Evolutionary conservation across 2,329 filamentous ascomycete species (phyloP).

Genomic region (Akanthomyces muscarius): DNA sequence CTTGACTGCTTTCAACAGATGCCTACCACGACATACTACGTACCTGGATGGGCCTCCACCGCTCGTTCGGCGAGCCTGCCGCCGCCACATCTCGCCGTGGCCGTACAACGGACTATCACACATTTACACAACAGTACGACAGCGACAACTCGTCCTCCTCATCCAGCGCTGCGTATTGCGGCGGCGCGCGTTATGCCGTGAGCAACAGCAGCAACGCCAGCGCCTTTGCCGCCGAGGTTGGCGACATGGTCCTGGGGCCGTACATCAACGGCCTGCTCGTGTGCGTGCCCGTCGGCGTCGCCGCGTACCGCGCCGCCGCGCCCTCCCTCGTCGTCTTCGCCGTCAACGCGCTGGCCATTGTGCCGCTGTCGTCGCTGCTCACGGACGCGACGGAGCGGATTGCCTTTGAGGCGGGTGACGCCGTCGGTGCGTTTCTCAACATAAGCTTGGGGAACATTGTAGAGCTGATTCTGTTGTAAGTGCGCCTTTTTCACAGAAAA

Average conservation of each 20-base stretch:
- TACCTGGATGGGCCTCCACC: slow-evolving; percentile 11
- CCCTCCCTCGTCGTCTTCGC: slow-evolving; percentile 47
- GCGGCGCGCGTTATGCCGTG: background rate
- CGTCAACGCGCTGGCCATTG: slow-evolving; percentile 58
- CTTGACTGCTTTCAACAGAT: background rate
- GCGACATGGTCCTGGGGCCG: slow-evolving; percentile 29
- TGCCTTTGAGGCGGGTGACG: slow-evolving; percentile 53
- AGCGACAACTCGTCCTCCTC: too few relatives aligned
- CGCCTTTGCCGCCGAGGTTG: background rate
- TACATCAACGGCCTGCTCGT: slow-evolving; percentile 64
- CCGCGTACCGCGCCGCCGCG: slow-evolving; percentile 39
- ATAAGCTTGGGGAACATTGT: slow-evolving; percentile 61
- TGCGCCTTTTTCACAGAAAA: background rate
- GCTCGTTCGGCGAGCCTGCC: background rate
- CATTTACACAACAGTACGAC: background rate
- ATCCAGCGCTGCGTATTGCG: background rate
- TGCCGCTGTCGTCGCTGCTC: slow-evolving; percentile 54
- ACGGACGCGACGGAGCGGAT: slow-evolving; percentile 58
- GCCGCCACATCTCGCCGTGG: background rate
- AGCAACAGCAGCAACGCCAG: background rate
- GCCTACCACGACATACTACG: slow-evolving; percentile 7
- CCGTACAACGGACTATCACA: slow-evolving; percentile 1
- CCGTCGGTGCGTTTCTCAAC: slow-evolving; percentile 56
- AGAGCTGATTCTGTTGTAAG: slow-evolving; percentile 56
- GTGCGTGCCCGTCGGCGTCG: slow-evolving; percentile 68